Evolutionary conservation across 352 stramenopile genomes (phyloP), one percentile per base, ranked within the genome.

Genomic region (Globisporangium iwayamae): DNA sequence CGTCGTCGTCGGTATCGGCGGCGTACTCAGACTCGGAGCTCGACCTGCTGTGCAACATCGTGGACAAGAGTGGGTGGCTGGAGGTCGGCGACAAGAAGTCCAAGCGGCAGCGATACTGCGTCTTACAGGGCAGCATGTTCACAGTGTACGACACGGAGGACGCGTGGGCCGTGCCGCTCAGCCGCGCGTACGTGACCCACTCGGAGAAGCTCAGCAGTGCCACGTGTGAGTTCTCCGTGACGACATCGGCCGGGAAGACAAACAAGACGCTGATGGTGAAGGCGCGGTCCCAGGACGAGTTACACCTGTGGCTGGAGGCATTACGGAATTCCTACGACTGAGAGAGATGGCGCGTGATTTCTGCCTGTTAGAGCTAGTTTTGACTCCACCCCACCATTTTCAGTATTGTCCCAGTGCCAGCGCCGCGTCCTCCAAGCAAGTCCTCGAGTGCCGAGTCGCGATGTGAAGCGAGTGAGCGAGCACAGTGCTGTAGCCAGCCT

Each of bases 141-240:
- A 91, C 85, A 1, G 77, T 92, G 28, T 91, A 94, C 69, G 85
- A 91, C 52, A 90, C 79, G 50, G 83, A 92, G 62, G 81, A 94
- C 55, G 76, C 85, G 6, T 94, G 85, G 85, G 82, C 83, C 2
- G 85, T 94, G 5, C 85, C 85, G 9, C 76, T 89, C 10, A 90
- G 77, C 36, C 83, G 85, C 36, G 83, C 81, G 7, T 94, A 94
- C 69, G 81, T 94, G 46, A 88, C 76, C 7, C 71, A 78, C 34
- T 74, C 81, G 5, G 76, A 89, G 60, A 89, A 91, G 70, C 77
- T 87, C 56, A 87, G 75, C 56, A 69, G 73, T 50, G 48, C 74
- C 0, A 74, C 78, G 32, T 87, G 81, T 56, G 77, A 89, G 67
- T 85, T 94, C 70, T 76, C 65, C 2, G 70, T 94, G 7, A 78